Conservation (phyloP, 768 basidiomycete genomes). For the Fomitopsis serialis region DNA sequence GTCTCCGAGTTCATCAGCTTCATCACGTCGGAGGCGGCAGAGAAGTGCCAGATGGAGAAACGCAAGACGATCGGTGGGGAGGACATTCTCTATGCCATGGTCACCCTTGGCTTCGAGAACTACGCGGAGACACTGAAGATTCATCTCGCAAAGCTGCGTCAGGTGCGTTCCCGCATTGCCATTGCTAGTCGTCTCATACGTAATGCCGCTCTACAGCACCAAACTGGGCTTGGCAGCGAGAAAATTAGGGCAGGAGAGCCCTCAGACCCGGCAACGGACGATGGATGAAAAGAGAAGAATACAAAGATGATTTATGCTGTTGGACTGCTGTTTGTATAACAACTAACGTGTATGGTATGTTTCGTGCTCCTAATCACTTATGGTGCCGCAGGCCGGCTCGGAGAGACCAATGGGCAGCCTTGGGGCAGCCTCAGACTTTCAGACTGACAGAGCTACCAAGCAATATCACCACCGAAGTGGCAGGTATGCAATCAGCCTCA, state of each 20-base stretch:
- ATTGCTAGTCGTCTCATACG: neutral
- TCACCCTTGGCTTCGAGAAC: constrained; percentile 87
- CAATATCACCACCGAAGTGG: too few species aligned
- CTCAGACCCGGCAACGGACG: neutral
- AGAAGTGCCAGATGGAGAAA: constrained; percentile 92
- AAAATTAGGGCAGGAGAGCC: neutral
- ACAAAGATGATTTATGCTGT: too few species aligned
- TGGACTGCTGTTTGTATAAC: too few species aligned
- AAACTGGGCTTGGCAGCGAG: neutral
- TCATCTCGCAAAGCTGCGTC: constrained; percentile 84
- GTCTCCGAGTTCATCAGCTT: constrained; percentile 98
- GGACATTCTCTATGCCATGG: constrained; percentile 95
- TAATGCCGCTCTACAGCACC: neutral
- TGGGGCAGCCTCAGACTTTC: too few species aligned
- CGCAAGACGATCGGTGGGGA: constrained; percentile 97
- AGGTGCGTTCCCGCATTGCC: constrained; percentile 38
- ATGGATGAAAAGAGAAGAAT: too few species aligned
- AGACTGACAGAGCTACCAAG: too few species aligned
- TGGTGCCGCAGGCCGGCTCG: too few species aligned
- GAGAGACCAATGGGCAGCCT: too few species aligned
- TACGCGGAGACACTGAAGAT: constrained; percentile 92
- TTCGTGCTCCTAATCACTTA: too few species aligned
- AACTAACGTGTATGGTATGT: too few species aligned
- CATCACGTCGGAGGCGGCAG: constrained; percentile 95
- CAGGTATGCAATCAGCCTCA: too few species aligned